Conservation (phyloP, 306 rosid species). For the Rosa multiflora region DNA sequence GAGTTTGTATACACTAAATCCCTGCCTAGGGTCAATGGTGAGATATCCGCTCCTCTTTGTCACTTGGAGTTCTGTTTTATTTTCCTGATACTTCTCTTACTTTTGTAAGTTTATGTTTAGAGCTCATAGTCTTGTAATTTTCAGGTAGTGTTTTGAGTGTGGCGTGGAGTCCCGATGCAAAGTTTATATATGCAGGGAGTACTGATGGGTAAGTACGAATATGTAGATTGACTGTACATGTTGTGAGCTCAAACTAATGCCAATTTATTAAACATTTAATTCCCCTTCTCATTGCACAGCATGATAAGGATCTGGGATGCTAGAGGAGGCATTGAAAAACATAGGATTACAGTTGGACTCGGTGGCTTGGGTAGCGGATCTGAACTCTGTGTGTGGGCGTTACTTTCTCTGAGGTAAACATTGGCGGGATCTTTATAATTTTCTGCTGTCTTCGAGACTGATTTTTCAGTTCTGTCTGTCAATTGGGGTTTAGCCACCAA, state of each 20-base stretch:
- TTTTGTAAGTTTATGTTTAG: not conserved
- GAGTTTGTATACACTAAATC: slow-evolving; percentile 63
- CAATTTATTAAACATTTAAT: slow-evolving; percentile 4
- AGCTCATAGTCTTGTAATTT: slow-evolving; percentile 25
- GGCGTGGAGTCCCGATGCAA: slow-evolving; percentile 81
- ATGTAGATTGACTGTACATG: not conserved
- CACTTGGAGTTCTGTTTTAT: not conserved
- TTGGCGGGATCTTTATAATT: not conserved
- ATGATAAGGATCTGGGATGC: slow-evolving; percentile 85
- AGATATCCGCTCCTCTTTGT: slow-evolving; percentile 35
- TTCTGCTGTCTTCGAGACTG: not conserved
- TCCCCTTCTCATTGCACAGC: slow-evolving; percentile 31
- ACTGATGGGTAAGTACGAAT: slow-evolving; percentile 78
- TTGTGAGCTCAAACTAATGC: not conserved
- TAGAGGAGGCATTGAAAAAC: slow-evolving; percentile 53
- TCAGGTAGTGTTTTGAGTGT: slow-evolving; percentile 82
- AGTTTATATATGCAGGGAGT: slow-evolving; percentile 76
- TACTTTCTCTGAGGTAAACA: slow-evolving; percentile 74
- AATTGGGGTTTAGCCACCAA: slow-evolving; percentile 7
- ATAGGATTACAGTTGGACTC: slow-evolving; percentile 84
- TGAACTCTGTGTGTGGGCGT: slow-evolving; percentile 87
- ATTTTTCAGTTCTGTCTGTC: slow-evolving; percentile 18
- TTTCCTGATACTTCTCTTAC: not conserved
- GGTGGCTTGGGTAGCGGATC: slow-evolving; percentile 74
- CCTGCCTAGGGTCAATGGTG: slow-evolving; percentile 85